Base-by-base conservation (phyloP, 2,329 filamentous ascomycete genomes). In the Paramyrothecium sp. region DNA sequence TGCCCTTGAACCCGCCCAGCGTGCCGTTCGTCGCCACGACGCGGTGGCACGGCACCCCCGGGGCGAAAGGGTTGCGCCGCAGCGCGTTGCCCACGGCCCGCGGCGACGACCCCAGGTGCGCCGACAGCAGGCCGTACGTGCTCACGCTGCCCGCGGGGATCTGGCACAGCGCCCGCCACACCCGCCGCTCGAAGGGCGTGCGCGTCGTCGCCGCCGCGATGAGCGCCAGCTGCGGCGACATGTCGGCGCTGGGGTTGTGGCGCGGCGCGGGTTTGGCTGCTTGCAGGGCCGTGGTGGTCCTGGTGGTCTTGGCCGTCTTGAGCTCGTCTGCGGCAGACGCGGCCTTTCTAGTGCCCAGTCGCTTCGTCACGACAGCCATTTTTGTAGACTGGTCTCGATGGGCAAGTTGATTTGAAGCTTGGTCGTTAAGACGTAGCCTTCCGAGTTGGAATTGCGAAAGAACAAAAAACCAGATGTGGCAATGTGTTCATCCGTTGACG, bases 21-120 rank as follows among this genome's bases (percentile, higher is more conserved):
- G 80, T 79, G 13, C 90, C 88, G 54, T 87, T 88, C 46, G 86
- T 88, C 7, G 90, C 89, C 51, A 96, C 83, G 21, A 94, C 89
- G 11, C 92, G 83, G 72, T 96, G 91, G 60, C 91, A 96, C 1
- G 91, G 92, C 4, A 94, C 89, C 34, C 85, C 81, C 0, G 92
- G 91, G 16, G 92, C 91, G 66, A 94, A 96, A 0, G 91, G 91
- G 69, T 96, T 96, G 11, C 82, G 78, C 19, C 89, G 83, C 67
- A 96, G 78, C 2, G 90, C 90, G 58, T 90, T 91, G 17, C 91
- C 91, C 5, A 95, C 85, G 0, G 91, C 91, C 47, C 91, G 81
- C 2, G 91, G 89, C 3, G 89, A 91, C 21, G 89, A 91, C 12
- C 78, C 72, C 17, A 94, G 80, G 57, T 89, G 82, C 10, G 79